Evolutionary conservation across 2,329 filamentous ascomycete genomes (phyloP), one percentile per base, ranked within the genome.

Genomic region (Botrytis aclada): DNA sequence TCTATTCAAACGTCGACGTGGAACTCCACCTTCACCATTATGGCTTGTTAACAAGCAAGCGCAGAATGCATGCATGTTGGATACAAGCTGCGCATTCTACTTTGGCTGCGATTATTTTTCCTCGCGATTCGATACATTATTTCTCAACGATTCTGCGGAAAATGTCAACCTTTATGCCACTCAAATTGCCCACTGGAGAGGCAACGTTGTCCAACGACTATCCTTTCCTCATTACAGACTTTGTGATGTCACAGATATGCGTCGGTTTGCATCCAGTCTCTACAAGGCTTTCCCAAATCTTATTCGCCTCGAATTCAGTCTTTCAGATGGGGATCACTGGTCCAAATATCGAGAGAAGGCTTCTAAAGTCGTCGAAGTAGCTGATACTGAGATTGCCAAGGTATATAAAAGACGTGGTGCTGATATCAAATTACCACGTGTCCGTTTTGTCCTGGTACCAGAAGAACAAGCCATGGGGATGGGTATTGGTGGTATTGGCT

Each of bases 61-160:
- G 32, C 39, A 45, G 12, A 5, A 51, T 5, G 41, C 41, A 29
- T 34, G 56, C 32, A 63, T 39, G 69, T 20, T 45, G 22, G 56
- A 70, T 29, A 39, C 2, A 47, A 12, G 14, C n/a, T 70, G 56
- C 25, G 18, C 14, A 51, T 47, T 25, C 34, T 45, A 32, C 16
- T 70, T 62, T 22, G 64, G 64, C 16, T 62, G 29, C 22, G 69
- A 70, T 29, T 63, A 63, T 32, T 70, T 70, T 29, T 63, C 69
- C n/a, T 25, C 56, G 6, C 1, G 20, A 22, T 63, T 70, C 22
- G 69, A 70, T 29, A 70, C 69, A 6, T 62, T 70, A 20, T 62
- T 63, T 10, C n/a, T 70, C 37, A n/a, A n/a, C 5, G 39, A 70
- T 39, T n/a, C 29, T 16, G 56, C 32, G 3, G 32, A 25, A 5